Evolutionary conservation across 2,329 filamentous ascomycete species (phyloP).

Genomic region (Pseudogymnoascus pannorum): DNA sequence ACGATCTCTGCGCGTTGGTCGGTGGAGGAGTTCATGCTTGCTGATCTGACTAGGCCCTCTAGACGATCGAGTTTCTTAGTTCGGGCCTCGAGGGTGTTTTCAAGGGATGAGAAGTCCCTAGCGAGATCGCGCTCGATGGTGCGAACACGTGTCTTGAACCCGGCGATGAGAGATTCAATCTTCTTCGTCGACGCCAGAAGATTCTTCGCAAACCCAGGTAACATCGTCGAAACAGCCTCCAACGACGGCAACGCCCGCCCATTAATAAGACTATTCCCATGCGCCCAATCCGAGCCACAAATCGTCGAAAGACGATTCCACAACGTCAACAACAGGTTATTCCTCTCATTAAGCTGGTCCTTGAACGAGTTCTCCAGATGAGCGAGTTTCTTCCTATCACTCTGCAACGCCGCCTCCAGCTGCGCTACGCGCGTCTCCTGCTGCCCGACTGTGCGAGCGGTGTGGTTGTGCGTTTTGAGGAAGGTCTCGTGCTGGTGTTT

Average conservation of each 20-base stretch:
- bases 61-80: conserved; percentile 82
- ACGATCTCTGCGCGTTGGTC: conserved; percentile 42
- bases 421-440: conserved; percentile 81
- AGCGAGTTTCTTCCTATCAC: conserved; percentile 70
- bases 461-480: conserved; percentile 79
- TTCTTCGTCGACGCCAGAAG: conserved; percentile 79
- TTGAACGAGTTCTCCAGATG: conserved; percentile 72
- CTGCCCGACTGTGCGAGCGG: conserved; percentile 75
- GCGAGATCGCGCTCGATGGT: conserved; percentile 82
- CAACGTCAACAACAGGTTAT: conserved; percentile 76
- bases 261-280: conserved; percentile 82
- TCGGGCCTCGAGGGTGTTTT: conserved; percentile 70
- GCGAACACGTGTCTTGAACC: conserved; percentile 74
- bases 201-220: conserved; percentile 86
- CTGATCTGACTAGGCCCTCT: conserved; percentile 69
- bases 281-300: conserved; percentile 87
- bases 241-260: conserved; percentile 74
- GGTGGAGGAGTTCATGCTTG: conserved; percentile 36
- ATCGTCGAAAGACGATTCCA: conserved; percentile 84
- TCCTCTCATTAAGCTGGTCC: conserved; percentile 83
- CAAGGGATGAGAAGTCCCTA: conserved; percentile 82
- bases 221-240: conserved; percentile 76
- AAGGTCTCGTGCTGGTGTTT: conserved; percentile 82
- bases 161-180: conserved; percentile 70
- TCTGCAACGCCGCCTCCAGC: conserved; percentile 69